Percentiles rank a stretch among this genome's conserved stretches.
Evolutionary conservation across 345 rosid species (phyloP).

Genomic region (Arabidopsis suecica): DNA sequence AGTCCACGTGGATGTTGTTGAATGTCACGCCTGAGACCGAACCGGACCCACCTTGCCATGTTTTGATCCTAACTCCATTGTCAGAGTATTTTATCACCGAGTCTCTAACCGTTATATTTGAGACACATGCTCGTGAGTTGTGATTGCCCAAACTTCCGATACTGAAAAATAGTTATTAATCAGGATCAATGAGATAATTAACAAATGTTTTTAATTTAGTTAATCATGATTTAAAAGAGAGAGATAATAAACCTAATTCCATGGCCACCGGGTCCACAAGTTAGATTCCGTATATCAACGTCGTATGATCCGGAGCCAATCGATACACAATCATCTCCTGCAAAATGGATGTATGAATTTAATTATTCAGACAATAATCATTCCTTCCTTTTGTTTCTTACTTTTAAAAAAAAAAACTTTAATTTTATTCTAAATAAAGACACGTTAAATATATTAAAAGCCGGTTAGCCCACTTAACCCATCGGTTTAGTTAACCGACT

Average conservation of each 20-base stretch:
- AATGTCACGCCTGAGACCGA: constrained; percentile 76
- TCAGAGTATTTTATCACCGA: constrained; percentile 69
- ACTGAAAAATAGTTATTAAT: constrained; percentile 46
- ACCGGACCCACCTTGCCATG: constrained; percentile 99
- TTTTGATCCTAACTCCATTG: constrained; percentile 95
- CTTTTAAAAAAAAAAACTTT: neutral
- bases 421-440: neutral
- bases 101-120: constrained; percentile 86
- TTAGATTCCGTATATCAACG: constrained; percentile 82
- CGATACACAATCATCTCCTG: constrained; percentile 97
- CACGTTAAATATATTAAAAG: neutral
- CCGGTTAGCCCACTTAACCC: neutral
- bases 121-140: constrained; percentile 87
- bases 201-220: neutral
- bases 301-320: constrained; percentile 87
- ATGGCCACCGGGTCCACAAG: constrained; percentile 96
- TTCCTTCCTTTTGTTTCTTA: neutral
- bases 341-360: constrained; percentile 23
- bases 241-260: constrained; percentile 75
- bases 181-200: neutral
- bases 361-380: constrained; percentile 21
- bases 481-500: neutral
- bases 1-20: constrained; percentile 81
- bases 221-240: neutral
- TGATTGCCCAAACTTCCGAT: constrained; percentile 93